Percentiles rank a stretch among this genome's conserved stretches.
Evolutionary conservation across 768 basidiomycete species (phyloP).

Genomic region (Sistotremastrum niveocremeum): DNA sequence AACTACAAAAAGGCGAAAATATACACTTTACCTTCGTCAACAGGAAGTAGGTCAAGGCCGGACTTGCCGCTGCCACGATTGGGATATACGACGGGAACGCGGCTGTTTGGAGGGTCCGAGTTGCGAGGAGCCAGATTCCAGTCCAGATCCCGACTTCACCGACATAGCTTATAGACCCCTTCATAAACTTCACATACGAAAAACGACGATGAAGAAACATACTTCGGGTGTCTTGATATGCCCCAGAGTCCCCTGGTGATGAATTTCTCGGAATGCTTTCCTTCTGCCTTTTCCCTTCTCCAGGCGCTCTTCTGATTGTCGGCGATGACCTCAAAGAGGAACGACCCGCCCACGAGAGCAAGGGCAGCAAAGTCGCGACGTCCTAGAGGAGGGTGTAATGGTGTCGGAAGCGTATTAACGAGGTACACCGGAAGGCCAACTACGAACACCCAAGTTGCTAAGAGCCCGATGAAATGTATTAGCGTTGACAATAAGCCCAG

Average conservation of each 20-base stretch:
- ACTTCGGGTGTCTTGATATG: constrained; percentile 64
- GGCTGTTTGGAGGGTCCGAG: constrained; percentile 30
- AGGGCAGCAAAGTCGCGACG: constrained; percentile 40
- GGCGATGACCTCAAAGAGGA: constrained; percentile 48
- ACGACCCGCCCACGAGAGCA: constrained; percentile 39
- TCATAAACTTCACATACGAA: constrained; percentile 2
- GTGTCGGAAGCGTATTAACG: constrained; percentile 39
- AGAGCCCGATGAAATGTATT: constrained; percentile 2
- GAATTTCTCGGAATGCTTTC: constrained; percentile 59
- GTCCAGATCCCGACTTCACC: constrained; percentile 61
- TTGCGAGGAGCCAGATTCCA: constrained; percentile 48
- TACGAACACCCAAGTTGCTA: constrained; percentile 53
- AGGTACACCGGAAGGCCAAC: constrained; percentile 61
- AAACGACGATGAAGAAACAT: constrained; percentile 9
- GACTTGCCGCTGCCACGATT: constrained; percentile 38
- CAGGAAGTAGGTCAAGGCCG: constrained; percentile 51
- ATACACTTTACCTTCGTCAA: constrained; percentile 28
- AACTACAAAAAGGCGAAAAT: neutral
- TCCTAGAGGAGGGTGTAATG: constrained; percentile 37
- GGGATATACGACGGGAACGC: constrained; percentile 32
- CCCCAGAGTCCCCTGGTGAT: constrained; percentile 58
- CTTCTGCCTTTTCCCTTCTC: constrained; percentile 42
- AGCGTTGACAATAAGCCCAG: constrained; percentile 7
- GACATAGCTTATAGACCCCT: constrained; percentile 38
- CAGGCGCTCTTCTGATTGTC: constrained; percentile 55